Conservation (phyloP, 192 early-diverging fungal species). For the Cladochytrium replicatum region DNA sequence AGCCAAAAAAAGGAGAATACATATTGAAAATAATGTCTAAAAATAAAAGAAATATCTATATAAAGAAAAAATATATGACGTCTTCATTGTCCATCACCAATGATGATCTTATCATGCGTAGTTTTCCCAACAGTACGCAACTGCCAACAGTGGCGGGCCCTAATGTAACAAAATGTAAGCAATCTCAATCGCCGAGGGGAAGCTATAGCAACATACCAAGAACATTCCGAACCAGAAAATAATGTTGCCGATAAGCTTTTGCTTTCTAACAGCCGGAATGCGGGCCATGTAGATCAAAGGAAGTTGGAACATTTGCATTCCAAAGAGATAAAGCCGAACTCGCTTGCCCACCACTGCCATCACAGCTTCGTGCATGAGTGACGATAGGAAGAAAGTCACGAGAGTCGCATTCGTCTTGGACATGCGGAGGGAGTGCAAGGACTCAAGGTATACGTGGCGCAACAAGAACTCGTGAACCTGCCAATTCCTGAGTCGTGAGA, state of each 20-base stretch:
- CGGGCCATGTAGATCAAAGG: constrained; percentile 71
- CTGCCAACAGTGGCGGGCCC: constrained; percentile 67
- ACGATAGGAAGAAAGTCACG: constrained; percentile 71
- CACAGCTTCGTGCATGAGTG: constrained; percentile 73
- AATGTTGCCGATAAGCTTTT: constrained; percentile 63
- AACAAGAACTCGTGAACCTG: constrained; percentile 80
- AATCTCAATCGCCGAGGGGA: no score
- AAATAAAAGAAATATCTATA: no score
- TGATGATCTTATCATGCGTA: no score
- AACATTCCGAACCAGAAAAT: constrained; percentile 91
- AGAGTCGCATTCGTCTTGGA: constrained; percentile 61
- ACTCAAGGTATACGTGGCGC: constrained; percentile 80
- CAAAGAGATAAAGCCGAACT: constrained; percentile 69
- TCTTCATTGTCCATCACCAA: no score
- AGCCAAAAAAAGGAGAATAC: no score
- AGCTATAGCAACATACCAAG: no score
- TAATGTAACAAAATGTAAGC: neutral
- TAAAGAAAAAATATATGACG: no score
- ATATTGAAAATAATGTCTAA: no score
- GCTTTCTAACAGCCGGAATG: constrained; percentile 44
- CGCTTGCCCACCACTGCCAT: constrained; percentile 56
- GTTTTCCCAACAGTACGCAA: constrained; percentile 59
- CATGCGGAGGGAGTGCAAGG: constrained; percentile 60
- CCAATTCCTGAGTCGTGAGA: neutral
- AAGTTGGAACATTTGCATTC: constrained; percentile 80